Base-by-base conservation (phyloP, 2,329 filamentous ascomycete genomes). In the Aspergillus proliferans region DNA sequence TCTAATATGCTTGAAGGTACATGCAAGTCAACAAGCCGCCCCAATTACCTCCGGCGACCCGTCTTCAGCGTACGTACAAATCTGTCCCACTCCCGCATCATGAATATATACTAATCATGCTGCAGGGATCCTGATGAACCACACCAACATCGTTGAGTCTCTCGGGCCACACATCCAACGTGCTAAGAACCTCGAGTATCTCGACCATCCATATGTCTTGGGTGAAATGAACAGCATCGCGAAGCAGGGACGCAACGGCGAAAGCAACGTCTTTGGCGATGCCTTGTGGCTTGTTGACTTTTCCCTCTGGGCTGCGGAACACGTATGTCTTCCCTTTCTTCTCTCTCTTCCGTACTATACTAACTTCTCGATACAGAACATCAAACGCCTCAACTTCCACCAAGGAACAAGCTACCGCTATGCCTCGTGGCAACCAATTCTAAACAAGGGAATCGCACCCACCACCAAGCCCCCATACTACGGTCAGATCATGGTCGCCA, bases 341-440 rank as follows among this genome's bases (percentile, higher is more conserved):
- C 2, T 18, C 8, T 38, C 12, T 38, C 2, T 8, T 26, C 24
- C 8, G 24, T 26, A 26, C 24, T 4, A 3, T 10, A 8, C 24
- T 26, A 26, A 26, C 24, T 26, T 26, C 24, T 10, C 24, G 9
- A 26, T 26, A 26, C 7, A 56, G 53, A 47, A 47, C 28, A 53
- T 55, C 9, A 50, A 51, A 8, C 53, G 53, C 6, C 45, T 58
- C 6, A 41, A 58, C 15, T 54, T 58, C 9, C 53, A 58, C 40
- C 55, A 56, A 48, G 56, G 55, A 6, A 39, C 51, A 1, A 47
- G 56, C 43, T 58, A 58, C 33, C 50, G 55, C 12, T 58, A 58
- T 18, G 49, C 50, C 6, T 59, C 55, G 3, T 58, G 55, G 55
- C 52, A 59, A 15, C 52, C 56, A 7, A 53, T 58, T 9, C 9